Base-by-base conservation (phyloP, 2,329 filamentous ascomycete genomes). In the Pyricularia pennisetigena region DNA sequence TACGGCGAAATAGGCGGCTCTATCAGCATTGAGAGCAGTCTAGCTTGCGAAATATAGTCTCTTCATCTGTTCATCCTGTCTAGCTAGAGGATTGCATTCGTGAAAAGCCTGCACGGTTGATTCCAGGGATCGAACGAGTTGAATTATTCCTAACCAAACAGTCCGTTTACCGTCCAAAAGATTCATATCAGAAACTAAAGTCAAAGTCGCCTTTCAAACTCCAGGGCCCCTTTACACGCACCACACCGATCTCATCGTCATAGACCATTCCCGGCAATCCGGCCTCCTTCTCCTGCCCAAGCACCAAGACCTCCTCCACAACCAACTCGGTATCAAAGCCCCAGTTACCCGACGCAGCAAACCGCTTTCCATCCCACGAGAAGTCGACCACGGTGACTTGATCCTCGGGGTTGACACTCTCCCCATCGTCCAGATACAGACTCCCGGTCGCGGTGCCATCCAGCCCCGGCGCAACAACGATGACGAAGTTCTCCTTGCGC, bases 371-470 rank as follows among this genome's bases (percentile, higher is more conserved):
- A 61, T 64, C 30, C 66, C 66, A 67, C 12, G 29, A 28, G 24
- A 67, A 67, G 30, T 2, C 30, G 10, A 64, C 20, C 28, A 29
- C 32, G 28, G 66, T 41, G 10, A 49, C 29, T 7, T 26, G 2
- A 14, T 12, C 54, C n/a, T 32, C 59, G 10, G 59, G 5, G 1
- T 76, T 73, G 8, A 92, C 69, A 68, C 87, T 90, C 77, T 89
- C 89, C 1, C 91, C 91, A 72, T 94, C 91, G 72, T 94, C 91
- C 8, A 93, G 74, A 74, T 94, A 93, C 32, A 94, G 76, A 23
- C 79, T 76, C 0, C 91, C 91, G 1, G 73, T 78, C 0, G 91
- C 90, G 1, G 77, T 75, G 0, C 87, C 86, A 20, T 82, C 73
- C 1, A 74, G 72, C 70, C 84, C 82, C 0, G 91, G 82, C 2